A percentile compares a stretch with the other conserved stretches of the same genome.
These are phyloP conservation scores for Vanilla planifolia DNA, from an alignment of 106 monocot genomes.

Conservation along the genomic window DNA sequence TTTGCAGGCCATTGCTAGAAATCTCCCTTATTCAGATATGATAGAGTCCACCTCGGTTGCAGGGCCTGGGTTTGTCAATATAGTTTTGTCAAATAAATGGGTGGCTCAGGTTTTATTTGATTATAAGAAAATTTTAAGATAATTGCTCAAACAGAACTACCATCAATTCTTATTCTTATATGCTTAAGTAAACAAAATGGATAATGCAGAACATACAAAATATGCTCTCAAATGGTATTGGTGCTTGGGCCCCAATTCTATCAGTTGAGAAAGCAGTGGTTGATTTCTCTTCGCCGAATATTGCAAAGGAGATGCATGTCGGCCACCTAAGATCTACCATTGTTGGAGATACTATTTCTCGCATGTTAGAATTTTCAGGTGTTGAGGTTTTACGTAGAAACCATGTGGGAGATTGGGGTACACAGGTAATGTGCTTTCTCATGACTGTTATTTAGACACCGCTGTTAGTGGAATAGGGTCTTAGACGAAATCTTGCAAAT, in stretches of 20 bases:
- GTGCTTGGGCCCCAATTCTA: conserved; percentile 73
- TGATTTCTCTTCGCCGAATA: conserved; percentile 97
- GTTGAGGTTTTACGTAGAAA: conserved; percentile 91
- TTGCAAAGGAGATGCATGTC: conserved; percentile 99
- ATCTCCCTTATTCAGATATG: conserved; percentile 67
- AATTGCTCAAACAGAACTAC: background rate
- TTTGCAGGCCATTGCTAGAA: conserved; percentile 70
- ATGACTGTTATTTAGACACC: background rate
- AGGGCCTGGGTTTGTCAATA: conserved; percentile 74
- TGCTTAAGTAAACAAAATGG: conserved; percentile 1
- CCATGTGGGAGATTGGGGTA: conserved; percentile 99
- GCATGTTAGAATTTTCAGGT: conserved; percentile 95
- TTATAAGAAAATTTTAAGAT: background rate
- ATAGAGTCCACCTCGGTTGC: conserved; percentile 82
- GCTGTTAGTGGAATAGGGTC: too few relatives aligned
- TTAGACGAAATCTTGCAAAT: too few relatives aligned
- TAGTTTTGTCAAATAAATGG: conserved; percentile 69
- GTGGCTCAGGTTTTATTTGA: conserved; percentile 57
- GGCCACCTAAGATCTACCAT: conserved; percentile 95
- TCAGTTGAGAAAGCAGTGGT: conserved; percentile 64
- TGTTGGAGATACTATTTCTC: conserved; percentile 87
- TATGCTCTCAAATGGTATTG: conserved; percentile 81
- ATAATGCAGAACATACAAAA: conserved; percentile 58
- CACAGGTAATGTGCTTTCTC: conserved; percentile 56
- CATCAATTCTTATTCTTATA: background rate